Percentiles rank a stretch among this genome's conserved stretches.
These are phyloP conservation scores for Eurotiales sp. DNA, from an alignment of 2,329 filamentous ascomycete species.

Conservation along the genomic window DNA sequence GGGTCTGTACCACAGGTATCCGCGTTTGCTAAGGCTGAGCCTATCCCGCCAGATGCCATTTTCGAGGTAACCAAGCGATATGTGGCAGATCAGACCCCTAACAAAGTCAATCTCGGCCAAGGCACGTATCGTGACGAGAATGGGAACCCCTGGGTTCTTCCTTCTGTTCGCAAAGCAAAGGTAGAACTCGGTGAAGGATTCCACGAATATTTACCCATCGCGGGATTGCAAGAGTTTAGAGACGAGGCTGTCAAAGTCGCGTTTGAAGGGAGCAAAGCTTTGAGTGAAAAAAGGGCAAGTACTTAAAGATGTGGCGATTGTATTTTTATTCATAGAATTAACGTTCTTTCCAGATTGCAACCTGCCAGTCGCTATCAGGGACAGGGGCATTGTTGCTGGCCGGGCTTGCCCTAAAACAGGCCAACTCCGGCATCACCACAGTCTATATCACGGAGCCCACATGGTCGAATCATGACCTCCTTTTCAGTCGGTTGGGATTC, in stretches of 20 bases:
- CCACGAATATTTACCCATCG: conserved; percentile 95
- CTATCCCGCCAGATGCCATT: conserved; percentile 6
- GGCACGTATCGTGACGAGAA: conserved; percentile 89
- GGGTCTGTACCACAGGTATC: neutral
- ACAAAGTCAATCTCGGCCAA: conserved; percentile 90
- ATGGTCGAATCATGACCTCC: conserved; percentile 97
- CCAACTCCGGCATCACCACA: conserved; percentile 75
- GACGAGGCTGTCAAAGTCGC: conserved; percentile 81
- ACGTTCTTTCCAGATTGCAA: neutral
- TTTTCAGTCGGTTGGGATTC: conserved; percentile 82
- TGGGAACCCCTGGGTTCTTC: conserved; percentile 90
- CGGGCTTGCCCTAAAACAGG: conserved; percentile 62
- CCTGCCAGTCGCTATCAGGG: conserved; percentile 43
- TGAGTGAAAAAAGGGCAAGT: conserved; percentile 5
- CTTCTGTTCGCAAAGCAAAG: conserved; percentile 82
- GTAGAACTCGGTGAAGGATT: conserved; percentile 79
- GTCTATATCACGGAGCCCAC: conserved; percentile 91
- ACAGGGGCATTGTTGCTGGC: conserved; percentile 18
- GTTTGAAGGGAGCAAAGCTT: conserved; percentile 51
- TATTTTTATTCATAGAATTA: conserved; percentile 18
- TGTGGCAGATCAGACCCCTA: conserved; percentile 63
- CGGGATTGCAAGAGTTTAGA: conserved; percentile 76
- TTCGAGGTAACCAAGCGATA: conserved; percentile 42
- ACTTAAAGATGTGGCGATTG: neutral
- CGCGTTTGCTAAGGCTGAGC: neutral